Evolutionary conservation across 352 stramenopile genomes (phyloP).

Genomic region (Globisporangium nunn): DNA sequence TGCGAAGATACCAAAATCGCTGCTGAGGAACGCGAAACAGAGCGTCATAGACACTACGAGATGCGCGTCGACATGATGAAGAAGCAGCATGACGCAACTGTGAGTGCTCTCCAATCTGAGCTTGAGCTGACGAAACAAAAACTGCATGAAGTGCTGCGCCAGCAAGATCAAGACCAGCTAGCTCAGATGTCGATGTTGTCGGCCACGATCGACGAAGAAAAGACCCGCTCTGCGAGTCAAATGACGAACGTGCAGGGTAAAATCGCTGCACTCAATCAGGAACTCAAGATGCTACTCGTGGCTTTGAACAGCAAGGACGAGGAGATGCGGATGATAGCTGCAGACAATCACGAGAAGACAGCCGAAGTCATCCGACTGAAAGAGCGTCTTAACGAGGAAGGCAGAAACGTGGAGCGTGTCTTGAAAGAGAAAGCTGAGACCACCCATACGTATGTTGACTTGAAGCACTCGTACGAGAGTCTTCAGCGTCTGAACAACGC

Average conservation of each 20-base stretch:
- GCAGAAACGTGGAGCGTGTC: conserved; percentile 17
- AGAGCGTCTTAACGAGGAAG: conserved; percentile 32
- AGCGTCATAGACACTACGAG: conserved; percentile 21
- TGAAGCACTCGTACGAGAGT: conserved; percentile 38
- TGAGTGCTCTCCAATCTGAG: conserved; percentile 19
- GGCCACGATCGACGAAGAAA: conserved; percentile 34
- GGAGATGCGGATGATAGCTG: conserved; percentile 28
- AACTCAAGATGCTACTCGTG: conserved; percentile 64
- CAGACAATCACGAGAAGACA: conserved; percentile 19
- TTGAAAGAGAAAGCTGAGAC: conserved; percentile 39
- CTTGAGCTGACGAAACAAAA: conserved; percentile 30
- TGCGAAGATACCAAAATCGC: conserved; percentile 31
- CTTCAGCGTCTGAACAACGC: conserved; percentile 62
- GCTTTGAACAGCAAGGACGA: conserved; percentile 56
- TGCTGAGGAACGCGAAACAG: conserved; percentile 24
- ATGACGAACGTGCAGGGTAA: conserved; percentile 41
- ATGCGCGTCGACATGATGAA: conserved; percentile 14
- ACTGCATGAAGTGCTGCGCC: conserved; percentile 41
- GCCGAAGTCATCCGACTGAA: conserved; percentile 26
- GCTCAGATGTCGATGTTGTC: conserved; percentile 48
- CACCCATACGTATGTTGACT: conserved; percentile 20
- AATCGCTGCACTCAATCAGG: conserved; percentile 45
- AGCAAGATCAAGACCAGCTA: conserved; percentile 62
- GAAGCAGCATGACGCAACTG: conserved; percentile 10
- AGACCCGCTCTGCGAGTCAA: conserved; percentile 27